Percentiles rank a stretch among this genome's conserved stretches.
Evolutionary conservation across 345 rosid species (phyloP).

Genomic region (Eucalyptus tenuipes): DNA sequence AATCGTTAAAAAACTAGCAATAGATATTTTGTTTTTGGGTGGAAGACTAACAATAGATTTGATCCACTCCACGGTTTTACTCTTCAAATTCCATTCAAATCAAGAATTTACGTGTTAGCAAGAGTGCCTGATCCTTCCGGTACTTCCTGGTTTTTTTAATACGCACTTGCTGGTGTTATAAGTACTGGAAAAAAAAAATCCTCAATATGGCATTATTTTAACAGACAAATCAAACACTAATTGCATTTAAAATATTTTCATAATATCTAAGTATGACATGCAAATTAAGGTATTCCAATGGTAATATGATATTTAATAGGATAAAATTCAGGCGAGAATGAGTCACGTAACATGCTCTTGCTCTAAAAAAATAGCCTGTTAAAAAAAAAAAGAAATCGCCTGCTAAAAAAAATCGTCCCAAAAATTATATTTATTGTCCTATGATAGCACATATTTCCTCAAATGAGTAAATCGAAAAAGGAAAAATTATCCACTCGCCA

Average conservation of each 20-base stretch:
- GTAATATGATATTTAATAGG: neutral
- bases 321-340: neutral
- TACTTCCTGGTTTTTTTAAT: neutral
- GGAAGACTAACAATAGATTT: neutral
- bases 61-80: neutral
- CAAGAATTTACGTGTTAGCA: neutral
- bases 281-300: neutral
- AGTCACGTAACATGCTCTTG: neutral
- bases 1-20: accelerated
- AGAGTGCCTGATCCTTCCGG: neutral
- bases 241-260: neutral
- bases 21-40: no score
- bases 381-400: neutral
- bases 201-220: neutral
- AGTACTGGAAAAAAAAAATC: neutral
- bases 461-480: neutral
- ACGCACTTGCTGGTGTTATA: neutral
- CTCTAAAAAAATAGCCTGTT: neutral
- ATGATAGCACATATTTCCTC: neutral
- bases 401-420: neutral
- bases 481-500: neutral
- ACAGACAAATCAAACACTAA: neutral
- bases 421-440: neutral
- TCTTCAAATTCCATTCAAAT: neutral
- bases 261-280: neutral